Evolutionary conservation across 495 filamentous ascomycete species (phyloP), one percentile per base, ranked within the genome.

Genomic region (Schizothecium vesticola): DNA sequence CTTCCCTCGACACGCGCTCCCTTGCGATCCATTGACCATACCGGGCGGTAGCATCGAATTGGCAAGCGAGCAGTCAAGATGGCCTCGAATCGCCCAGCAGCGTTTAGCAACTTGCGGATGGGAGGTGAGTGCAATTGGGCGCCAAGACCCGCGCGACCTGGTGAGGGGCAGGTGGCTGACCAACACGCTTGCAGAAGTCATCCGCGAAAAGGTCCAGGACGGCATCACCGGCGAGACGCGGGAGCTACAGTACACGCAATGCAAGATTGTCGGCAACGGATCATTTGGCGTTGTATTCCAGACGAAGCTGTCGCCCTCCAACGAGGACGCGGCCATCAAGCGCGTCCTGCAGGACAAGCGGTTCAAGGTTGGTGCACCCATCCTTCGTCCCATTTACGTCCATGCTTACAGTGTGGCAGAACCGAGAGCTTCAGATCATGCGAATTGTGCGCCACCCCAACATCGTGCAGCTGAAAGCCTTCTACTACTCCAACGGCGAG

Each of bases 201-300:
- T 99, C 74, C 92, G 94, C 73, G 95, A 99, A 82, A 98, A 96
- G 83, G 95, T 99, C 70, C 95, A 99, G 82, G 95, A 99, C 87
- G 95, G 95, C 74, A 83, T 96, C 72, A 98, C 95, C 1, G 95
- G 95, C 62, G 96, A 99, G 76, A 93, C 92, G 68, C 91, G 90
- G 78, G 95, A 99, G 74, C 90, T 99, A 81, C 92, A 95, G 77
- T 99, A 99, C 75, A 98, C 95, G 57, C 95, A 99, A 78, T 99
- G 95, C 83, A 99, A 99, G 83, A 98, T 99, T 70, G 95, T 99
- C n/a, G 95, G 95, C 73, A 99, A 99, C 80, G 95, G 95, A 64
- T 98, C 95, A 16, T 99, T 99, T 77, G 95, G 95, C 68, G 95
- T 99, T 23, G 95, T 99, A 69, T 99, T 99, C 78, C 95, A 99